A percentile compares a stretch with the other conserved stretches of the same genome.
Conservation (phyloP, 2,329 filamentous ascomycete species). For the Colletotrichum cereale region DNA sequence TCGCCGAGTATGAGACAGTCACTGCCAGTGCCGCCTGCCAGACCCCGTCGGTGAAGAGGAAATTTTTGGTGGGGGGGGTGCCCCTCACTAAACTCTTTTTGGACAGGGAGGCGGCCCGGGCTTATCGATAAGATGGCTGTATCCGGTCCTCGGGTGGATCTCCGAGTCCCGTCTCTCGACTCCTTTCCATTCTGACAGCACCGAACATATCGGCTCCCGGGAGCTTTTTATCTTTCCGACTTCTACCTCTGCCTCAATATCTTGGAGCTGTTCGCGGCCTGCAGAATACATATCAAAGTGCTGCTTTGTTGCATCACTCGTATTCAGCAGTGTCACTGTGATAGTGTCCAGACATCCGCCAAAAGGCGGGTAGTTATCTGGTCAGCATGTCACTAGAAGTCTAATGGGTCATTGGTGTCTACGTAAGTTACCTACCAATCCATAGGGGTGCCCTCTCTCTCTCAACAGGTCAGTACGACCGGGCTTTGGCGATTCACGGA, state of each 20-base stretch:
- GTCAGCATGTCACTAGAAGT: not conserved
- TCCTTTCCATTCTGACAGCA: not conserved
- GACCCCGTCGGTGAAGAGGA: conserved; percentile 45
- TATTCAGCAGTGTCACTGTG: not conserved
- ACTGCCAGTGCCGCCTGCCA: conserved; percentile 10
- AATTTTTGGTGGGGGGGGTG: conserved; percentile 51
- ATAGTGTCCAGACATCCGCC: not conserved
- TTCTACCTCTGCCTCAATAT: not conserved
- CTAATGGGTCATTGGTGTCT: not conserved
- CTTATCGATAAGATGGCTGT: conserved; percentile 37
- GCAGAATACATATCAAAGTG: not conserved
- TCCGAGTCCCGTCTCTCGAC: not conserved
- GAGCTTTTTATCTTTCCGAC: too few relatives aligned
- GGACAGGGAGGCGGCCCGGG: conserved; percentile 25
- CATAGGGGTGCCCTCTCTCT: not conserved
- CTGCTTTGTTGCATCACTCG: not conserved
- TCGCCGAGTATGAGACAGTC: conserved; percentile 17
- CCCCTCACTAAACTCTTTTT: conserved; percentile 57
- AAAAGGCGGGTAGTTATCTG: not conserved
- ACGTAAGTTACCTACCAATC: not conserved
- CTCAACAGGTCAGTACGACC: not conserved
- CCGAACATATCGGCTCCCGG: not conserved
- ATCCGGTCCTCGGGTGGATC: not conserved
- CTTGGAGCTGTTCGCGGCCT: not conserved
- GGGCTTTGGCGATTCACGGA: not conserved